Percentiles rank a stretch among this genome's conserved stretches.
Conservation (phyloP, 768 basidiomycete genomes). For the Psilocybe tampanensis region DNA sequence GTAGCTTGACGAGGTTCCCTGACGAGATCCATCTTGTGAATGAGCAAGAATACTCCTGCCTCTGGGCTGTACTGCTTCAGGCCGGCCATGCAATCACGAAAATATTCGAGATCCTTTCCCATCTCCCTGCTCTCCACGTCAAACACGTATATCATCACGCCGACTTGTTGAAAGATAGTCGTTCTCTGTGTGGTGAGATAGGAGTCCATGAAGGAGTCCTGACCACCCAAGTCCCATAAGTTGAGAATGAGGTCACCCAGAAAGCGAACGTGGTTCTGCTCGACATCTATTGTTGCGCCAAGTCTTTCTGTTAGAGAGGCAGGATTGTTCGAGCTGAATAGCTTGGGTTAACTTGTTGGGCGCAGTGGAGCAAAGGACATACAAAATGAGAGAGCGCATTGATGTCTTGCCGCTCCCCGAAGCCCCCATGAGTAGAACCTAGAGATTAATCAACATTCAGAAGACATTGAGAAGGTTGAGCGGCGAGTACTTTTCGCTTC, state of each 20-base stretch:
- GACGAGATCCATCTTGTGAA: constrained; percentile 99
- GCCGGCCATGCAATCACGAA: constrained; percentile 87
- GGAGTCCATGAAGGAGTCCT: constrained; percentile 97
- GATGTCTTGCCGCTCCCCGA: constrained; percentile 95
- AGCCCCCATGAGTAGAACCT: constrained; percentile 99
- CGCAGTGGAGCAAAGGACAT: constrained; percentile 33
- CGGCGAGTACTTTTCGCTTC: constrained; percentile 62
- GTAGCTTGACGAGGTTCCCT: constrained; percentile 57
- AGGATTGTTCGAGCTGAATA: constrained; percentile 86
- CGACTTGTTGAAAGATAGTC: constrained; percentile 97
- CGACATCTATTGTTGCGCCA: constrained; percentile 97
- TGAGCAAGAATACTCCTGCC: constrained; percentile 84
- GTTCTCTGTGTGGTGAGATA: constrained; percentile 90
- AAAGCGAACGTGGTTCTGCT: constrained; percentile 96
- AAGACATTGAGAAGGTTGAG: constrained; percentile 11
- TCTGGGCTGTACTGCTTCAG: constrained; percentile 78
- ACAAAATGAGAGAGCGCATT: constrained; percentile 99
- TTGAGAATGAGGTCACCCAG: constrained; percentile 95
- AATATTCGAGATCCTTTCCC: constrained; percentile 88
- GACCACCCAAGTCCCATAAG: constrained; percentile 98
- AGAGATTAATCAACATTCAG: constrained; percentile 22
- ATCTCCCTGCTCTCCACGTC: constrained; percentile 89
- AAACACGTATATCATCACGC: constrained; percentile 98
- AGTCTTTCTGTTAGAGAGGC: constrained; percentile 89
- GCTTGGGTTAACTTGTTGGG: constrained; percentile 12